Evolutionary conservation across 805 yeast species (phyloP).

Genomic region (Ascoidea asiatica): DNA sequence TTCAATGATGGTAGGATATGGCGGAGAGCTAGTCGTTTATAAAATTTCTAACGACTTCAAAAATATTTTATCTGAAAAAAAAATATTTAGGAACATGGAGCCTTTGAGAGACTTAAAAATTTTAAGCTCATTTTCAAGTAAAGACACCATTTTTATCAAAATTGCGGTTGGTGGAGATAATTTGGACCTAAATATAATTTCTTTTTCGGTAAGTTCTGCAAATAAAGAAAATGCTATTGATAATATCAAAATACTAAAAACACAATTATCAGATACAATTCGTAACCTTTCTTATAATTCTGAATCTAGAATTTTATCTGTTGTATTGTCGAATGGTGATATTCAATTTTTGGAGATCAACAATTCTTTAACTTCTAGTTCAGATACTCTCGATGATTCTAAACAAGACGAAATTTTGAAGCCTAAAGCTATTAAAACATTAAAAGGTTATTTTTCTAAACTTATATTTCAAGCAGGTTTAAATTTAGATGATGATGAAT

Average conservation of each 20-base stretch:
- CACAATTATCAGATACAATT: slow-evolving; percentile 38
- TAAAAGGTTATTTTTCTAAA: slow-evolving; percentile 19
- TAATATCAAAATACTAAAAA: slow-evolving; percentile 14
- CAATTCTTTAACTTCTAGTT: background rate
- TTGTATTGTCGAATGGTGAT: slow-evolving; percentile 47
- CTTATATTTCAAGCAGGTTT: slow-evolving; percentile 29
- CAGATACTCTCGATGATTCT: slow-evolving; percentile 10
- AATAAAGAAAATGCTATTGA: slow-evolving; percentile 17
- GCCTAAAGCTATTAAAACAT: slow-evolving; percentile 5
- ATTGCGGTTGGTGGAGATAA: slow-evolving; percentile 57
- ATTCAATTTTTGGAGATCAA: slow-evolving; percentile 36
- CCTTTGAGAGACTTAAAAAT: background rate
- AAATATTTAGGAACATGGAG: background rate
- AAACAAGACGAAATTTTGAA: slow-evolving; percentile 14
- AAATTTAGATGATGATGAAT: slow-evolving; percentile 22
- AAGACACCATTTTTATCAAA: no score
- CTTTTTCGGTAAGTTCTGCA: slow-evolving; percentile 21
- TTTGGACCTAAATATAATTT: slow-evolving; percentile 34
- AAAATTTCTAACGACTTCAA: background rate
- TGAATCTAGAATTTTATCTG: slow-evolving; percentile 42
- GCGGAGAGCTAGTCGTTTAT: background rate
- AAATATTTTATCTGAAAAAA: no score
- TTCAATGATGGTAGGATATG: no score
- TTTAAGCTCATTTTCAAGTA: no score
- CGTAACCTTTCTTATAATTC: slow-evolving; percentile 40